phyloP scores from a whole-genome alignment of 2,329 filamentous ascomycete species.

The Parascedosporium putredinis region DNA sequence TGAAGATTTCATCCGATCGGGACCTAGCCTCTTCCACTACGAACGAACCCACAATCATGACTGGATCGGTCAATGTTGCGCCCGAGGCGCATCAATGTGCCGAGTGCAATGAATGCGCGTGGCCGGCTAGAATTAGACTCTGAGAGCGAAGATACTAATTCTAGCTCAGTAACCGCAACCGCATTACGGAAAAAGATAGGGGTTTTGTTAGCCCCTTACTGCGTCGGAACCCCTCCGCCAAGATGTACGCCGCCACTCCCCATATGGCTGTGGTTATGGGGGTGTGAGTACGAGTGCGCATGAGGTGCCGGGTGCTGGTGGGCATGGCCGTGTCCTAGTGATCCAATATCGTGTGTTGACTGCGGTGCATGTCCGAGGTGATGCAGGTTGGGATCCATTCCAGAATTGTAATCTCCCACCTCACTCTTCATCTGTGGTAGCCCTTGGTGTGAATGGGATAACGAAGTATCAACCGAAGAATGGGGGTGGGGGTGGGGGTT shows the following conservation, averaged over 20 bases:
- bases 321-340: not conserved
- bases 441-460: not conserved
- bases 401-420: not conserved
- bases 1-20: too few relatives aligned
- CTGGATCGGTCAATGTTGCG: too few relatives aligned
- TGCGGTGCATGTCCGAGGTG: not conserved
- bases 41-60: too few relatives aligned
- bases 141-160: too few relatives aligned
- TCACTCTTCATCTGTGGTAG: not conserved
- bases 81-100: too few relatives aligned
- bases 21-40: too few relatives aligned
- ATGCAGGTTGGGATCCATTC: not conserved
- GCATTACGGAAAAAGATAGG: too few relatives aligned
- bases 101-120: too few relatives aligned
- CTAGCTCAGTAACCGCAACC: not conserved
- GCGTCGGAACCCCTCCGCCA: not conserved
- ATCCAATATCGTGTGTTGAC: not conserved
- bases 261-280: not conserved
- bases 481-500: not conserved
- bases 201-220: not conserved
- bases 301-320: slow-evolving; percentile 5
- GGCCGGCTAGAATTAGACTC: too few relatives aligned
- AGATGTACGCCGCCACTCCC: not conserved
- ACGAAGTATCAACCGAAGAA: not conserved
- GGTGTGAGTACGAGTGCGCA: not conserved